phyloP scores from a whole-genome alignment of 768 basidiomycete species.

The Hebeloma cylindrosporum region DNA sequence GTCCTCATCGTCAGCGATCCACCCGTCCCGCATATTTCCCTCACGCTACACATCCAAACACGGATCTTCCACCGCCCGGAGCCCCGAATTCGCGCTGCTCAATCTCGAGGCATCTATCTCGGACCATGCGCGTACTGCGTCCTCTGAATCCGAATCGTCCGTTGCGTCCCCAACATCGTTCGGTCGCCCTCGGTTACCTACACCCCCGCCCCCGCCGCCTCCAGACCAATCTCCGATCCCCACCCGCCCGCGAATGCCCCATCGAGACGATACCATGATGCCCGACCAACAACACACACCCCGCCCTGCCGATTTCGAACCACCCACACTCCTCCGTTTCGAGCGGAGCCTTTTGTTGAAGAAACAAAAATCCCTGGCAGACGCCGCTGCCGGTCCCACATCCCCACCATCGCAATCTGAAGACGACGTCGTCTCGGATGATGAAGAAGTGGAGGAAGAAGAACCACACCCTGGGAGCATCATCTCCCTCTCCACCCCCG shows the following conservation, averaged over 20 bases:
- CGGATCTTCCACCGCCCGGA: slow-evolving; percentile 10
- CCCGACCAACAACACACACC: slow-evolving; percentile 27
- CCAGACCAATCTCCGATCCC: slow-evolving; percentile 7
- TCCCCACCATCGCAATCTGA: too few relatives aligned
- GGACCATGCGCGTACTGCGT: slow-evolving; percentile 17
- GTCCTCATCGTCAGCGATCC: slow-evolving; percentile 18
- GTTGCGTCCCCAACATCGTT: slow-evolving; percentile 22
- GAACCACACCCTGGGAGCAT: slow-evolving; percentile 24
- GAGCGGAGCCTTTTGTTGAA: slow-evolving; percentile 19
- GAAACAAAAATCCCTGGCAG: slow-evolving; percentile 2
- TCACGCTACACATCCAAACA: slow-evolving; percentile 35
- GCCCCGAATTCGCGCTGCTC: slow-evolving; percentile 23
- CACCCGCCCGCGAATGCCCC: slow-evolving; percentile 3
- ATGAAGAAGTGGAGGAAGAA: slow-evolving; percentile 22
- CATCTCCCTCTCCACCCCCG: slow-evolving; percentile 22
- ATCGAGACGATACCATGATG: slow-evolving; percentile 20
- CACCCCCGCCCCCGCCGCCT: slow-evolving; percentile 24
- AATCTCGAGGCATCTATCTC: slow-evolving; percentile 13
- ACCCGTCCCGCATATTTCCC: slow-evolving; percentile 38
- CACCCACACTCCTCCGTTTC: slow-evolving; percentile 19
- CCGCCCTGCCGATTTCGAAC: slow-evolving; percentile 27
- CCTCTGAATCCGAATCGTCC: slow-evolving; percentile 25
- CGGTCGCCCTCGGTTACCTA: slow-evolving; percentile 21
- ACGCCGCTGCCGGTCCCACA: neutral
- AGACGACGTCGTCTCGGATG: neutral